Base-by-base conservation (phyloP, 1,284 basidiomycete species). In the Papiliotrema terrestris region DNA sequence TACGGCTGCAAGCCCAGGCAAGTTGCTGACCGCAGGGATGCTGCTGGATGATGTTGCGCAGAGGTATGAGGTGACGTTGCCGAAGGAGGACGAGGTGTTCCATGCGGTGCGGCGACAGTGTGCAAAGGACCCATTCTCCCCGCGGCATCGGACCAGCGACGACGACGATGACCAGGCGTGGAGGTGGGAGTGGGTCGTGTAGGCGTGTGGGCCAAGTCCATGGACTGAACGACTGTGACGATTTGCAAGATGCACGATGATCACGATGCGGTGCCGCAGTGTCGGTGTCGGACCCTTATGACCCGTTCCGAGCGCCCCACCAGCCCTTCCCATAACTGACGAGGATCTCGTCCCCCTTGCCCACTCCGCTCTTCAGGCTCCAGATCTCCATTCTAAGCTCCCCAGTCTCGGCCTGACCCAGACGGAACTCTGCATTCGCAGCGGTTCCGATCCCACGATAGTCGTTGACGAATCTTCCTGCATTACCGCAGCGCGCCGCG, bases 321-420 rank as follows among this genome's bases (percentile, higher is more conserved):
- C 88, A 95, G n/a, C 83, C 81, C 68, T 93, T 93, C n/a, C 92
- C 92, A 69, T 96, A 96, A 22, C 86, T 90, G 35, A 95, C 87
- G 32, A 93, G 72, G 42, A 97, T 82, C 75, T 96, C 93, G 15
- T 91, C 84, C 2, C 89, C 89, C 69, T 88, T 91, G 60, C 79
- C 83, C 51, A 96, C 84, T 37, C 82, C 79, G 44, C 55, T 56
- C 26, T 73, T 76, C 54, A 81, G 81, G 50, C 80, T 83, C 84
- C 86, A 88, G 19, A 94, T 81, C 60, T 84, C 82, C 82, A 94
- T 92, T 51, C 85, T 79, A 60, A 89, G 70, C 72, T 87, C 87
- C 20, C 87, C 89, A n/a, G 63, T 66, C 32, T 66, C 66, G 8
- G 80, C 80, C 57, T 81, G 79, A 37, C 80, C 78, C 35, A 91